Conservation (phyloP, 208 protist species). For the Acanthamoeba healyi region DNA sequence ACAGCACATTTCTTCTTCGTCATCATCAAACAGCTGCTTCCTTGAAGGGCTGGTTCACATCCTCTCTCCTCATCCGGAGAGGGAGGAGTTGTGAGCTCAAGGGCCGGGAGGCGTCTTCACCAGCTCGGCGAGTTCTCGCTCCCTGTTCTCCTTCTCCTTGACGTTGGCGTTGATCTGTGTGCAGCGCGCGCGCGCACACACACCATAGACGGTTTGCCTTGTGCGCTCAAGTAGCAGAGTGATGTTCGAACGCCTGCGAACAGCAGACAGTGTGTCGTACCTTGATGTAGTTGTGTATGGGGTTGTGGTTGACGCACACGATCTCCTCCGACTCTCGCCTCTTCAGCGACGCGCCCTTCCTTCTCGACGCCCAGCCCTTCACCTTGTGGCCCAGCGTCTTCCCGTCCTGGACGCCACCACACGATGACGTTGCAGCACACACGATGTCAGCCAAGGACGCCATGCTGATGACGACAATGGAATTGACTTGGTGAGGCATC, state of each 20-base stretch:
- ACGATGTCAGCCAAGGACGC: too few species aligned
- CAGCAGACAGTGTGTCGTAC: not conserved
- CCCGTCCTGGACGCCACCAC: too few species aligned
- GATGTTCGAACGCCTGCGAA: too few species aligned
- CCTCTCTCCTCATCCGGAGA: too few species aligned
- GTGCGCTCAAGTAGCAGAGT: not conserved
- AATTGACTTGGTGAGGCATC: too few species aligned
- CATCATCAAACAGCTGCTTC: too few species aligned
- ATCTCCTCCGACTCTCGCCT: constrained; percentile 22
- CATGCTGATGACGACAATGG: too few species aligned
- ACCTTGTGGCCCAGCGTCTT: constrained; percentile 23
- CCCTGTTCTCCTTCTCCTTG: constrained; percentile 29
- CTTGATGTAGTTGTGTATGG: constrained; percentile 36
- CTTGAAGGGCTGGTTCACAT: too few species aligned
- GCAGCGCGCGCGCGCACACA: too few species aligned
- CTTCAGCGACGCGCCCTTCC: not conserved
- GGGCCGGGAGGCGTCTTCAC: not conserved
- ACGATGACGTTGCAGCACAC: too few species aligned
- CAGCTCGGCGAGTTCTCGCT: constrained; percentile 22
- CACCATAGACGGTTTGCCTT: not conserved
- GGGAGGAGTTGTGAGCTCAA: constrained; percentile 84
- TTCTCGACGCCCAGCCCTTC: constrained; percentile 11
- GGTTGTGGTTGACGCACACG: constrained; percentile 5
- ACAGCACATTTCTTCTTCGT: too few species aligned
- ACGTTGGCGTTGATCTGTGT: constrained; percentile 11